Conservation (phyloP, 1,139 yeast genomes). For the Magnusiomyces clavatus region DNA sequence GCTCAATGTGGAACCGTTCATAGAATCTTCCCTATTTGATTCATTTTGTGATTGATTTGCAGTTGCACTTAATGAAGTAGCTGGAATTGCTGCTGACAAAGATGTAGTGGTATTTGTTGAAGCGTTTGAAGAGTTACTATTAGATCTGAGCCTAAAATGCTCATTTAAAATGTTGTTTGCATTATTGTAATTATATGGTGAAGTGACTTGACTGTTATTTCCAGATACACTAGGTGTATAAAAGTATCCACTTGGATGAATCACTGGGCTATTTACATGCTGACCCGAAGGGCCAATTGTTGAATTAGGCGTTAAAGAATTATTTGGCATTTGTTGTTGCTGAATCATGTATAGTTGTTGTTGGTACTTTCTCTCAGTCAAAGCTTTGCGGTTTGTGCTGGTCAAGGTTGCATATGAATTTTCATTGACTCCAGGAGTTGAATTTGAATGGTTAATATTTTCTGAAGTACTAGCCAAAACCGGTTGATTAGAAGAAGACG, state of each 20-base stretch:
- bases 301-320: not conserved
- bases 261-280: too few species aligned
- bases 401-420: constrained; percentile 12
- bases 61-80: not conserved
- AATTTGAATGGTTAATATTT: not conserved
- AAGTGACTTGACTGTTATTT: too few species aligned
- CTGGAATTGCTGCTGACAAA: not conserved
- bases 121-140: too few species aligned
- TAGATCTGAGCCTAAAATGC: too few species aligned
- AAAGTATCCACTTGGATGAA: too few species aligned
- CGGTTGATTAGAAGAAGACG: constrained; percentile 8
- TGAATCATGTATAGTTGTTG: constrained; percentile 12
- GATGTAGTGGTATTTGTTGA: too few species aligned
- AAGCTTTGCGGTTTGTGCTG: constrained; percentile 9
- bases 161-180: too few species aligned
- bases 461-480: not conserved
- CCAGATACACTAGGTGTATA: too few species aligned
- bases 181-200: too few species aligned
- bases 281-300: too few species aligned
- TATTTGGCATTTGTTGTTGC: constrained; percentile 7
- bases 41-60: not conserved
- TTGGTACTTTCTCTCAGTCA: constrained; percentile 12
- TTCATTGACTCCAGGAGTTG: too few species aligned
- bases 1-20: not conserved
- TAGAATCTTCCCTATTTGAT: not conserved